Evolutionary conservation across 1,284 basidiomycete genomes (phyloP), one percentile per base, ranked within the genome.

Genomic region (Rhodotorula sp.): DNA sequence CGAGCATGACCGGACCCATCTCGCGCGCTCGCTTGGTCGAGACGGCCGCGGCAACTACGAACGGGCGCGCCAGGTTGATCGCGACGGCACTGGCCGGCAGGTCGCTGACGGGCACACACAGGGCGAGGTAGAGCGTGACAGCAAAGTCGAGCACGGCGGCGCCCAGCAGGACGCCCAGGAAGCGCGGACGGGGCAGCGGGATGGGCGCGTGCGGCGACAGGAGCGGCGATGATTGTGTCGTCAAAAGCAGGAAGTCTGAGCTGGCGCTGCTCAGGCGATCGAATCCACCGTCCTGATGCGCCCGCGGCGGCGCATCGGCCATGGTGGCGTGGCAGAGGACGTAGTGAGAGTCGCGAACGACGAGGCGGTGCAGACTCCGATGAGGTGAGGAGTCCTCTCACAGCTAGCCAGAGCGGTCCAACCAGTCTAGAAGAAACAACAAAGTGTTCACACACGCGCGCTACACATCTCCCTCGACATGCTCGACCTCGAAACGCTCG

Each of bases 401-500:
- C 53, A 1, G 16, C 34, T 2, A 34, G 34, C 34, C 5, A 5
- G 25, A 44, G 55, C 55, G 19, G 19, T 57, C 14, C 56, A 7
- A 13, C 21, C 23, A 25, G 48, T 34, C 34, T 34, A 5, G 25
- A 19, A 46, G 45, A n/a, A 27, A 21, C n/a, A 46, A 60, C 27
- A 60, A 5, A 4, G 17, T 13, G 17, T 34, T 34, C 34, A 34
- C 8, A 19, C 5, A 4, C 14, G n/a, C n/a, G 19, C 44, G 7
- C 49, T 66, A 74, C 7, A 77, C 72, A n/a, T 74, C 70, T 3
- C 69, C 69, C 21, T 64, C 72, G n/a, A 76, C 56, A 45, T 68
- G 64, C 55, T 73, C 73, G 9, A 67, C 71, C 54, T 77, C 65
- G 55, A 71, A 48, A 56, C 61, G 56, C 54, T 64, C 50, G 8